Evolutionary conservation across 2,329 filamentous ascomycete species (phyloP).

Genomic region (Stagonosporopsis tanaceti): DNA sequence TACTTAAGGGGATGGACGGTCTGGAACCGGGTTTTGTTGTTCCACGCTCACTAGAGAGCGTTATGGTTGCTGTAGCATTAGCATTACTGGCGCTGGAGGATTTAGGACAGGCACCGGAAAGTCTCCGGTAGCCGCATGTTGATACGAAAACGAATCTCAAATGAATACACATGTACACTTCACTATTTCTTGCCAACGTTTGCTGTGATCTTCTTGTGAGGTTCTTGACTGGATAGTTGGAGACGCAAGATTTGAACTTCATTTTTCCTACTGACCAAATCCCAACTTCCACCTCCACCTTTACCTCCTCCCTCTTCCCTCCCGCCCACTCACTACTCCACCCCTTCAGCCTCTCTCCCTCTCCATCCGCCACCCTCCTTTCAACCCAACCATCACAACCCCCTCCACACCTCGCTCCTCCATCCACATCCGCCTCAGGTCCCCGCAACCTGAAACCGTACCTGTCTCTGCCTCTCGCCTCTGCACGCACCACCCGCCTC

Average conservation of each 20-base stretch:
- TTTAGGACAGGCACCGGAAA: neutral
- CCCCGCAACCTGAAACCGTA: slow-evolving; percentile 5
- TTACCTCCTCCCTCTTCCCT: too few species aligned
- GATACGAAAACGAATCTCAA: slow-evolving; percentile 15
- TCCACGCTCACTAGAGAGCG: slow-evolving; percentile 9
- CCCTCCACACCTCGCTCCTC: too few species aligned
- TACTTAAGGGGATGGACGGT: slow-evolving; percentile 3
- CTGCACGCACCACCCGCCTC: neutral
- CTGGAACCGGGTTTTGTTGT: slow-evolving; percentile 9
- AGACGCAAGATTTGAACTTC: too few species aligned
- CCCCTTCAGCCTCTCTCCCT: too few species aligned
- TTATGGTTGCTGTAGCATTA: neutral
- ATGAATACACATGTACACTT: slow-evolving; percentile 8
- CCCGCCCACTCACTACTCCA: too few species aligned
- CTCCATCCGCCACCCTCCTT: neutral
- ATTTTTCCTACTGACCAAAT: too few species aligned
- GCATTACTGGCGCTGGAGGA: slow-evolving; percentile 9
- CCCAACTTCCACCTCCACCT: too few species aligned
- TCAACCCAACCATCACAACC: too few species aligned
- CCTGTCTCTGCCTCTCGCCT: slow-evolving; percentile 1
- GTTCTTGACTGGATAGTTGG: too few species aligned
- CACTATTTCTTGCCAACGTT: neutral
- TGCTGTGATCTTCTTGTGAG: too few species aligned
- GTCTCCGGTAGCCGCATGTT: slow-evolving; percentile 6
- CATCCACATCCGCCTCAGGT: neutral